Base-by-base conservation (phyloP, 805 yeast species). In the Wickerhamia fluorescens region DNA sequence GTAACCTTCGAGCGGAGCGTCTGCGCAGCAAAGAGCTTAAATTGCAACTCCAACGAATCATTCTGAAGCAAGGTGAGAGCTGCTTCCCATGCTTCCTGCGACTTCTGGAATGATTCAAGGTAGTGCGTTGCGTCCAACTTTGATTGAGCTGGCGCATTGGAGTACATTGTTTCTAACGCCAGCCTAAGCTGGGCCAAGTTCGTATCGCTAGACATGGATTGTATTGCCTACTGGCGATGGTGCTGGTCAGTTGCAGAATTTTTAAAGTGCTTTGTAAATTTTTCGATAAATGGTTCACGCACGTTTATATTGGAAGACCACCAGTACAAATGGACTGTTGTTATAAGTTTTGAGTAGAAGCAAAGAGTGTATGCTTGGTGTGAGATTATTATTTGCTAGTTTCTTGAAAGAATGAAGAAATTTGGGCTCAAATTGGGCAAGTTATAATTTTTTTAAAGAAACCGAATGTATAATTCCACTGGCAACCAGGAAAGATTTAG, bases 21-120 rank as follows among this genome's bases (percentile, higher is more conserved):
- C 52, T 94, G 98, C 0, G 96, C 81, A 10, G 89, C 80, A 60
- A 94, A 92, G 45, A 92, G 64, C 44, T 76, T 77, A 28, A 81
- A 58, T 47, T 80, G 84, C 24, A 75, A 39, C 4, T 73, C 56
- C 17, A 40, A 40, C 4, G 47, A 48, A 12, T 40, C 42, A 20
- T 41, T 41, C 15, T 42, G 40, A 18, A 87, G 64, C 2, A 81
- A 65, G 26, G 66, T 61, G 45, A 78, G 80, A 20, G 78, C 67
- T 2, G 74, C 47, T 17, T 68, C 63, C 98, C 98, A 92, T 0
- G 97, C 92, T 35, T 72, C 75, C 20, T 66, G 60, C 0, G 88
- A 76, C 50, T 87, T 80, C 55, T 92, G 96, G 56, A 92, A 92
- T 18, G 68, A 58, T 50, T 88, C 89, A 33, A 92, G 64, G 47